Base-by-base conservation (phyloP, 306 rosid species). In the Cicer chorassanicum region DNA sequence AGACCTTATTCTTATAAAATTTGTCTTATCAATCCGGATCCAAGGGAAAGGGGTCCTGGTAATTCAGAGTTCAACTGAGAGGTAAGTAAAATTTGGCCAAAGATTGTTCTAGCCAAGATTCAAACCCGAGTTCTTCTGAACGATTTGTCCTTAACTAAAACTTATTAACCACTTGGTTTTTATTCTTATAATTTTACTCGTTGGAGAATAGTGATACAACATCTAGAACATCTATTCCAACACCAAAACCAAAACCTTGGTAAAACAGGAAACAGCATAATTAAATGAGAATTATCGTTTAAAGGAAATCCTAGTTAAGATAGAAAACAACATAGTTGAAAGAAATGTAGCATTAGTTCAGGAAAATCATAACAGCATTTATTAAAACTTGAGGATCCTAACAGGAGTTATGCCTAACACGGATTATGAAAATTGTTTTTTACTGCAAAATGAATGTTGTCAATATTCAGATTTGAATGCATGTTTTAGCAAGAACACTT, bases 401-500 rank as follows among this genome's bases (percentile, higher is more conserved):
- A 56, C 15, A 21, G 8, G 40, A 21, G 40, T 21, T 56, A 29
- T 4, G 7, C 63, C 62, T 21, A 56, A 21, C 63, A 56, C 6
- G 44, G 19, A 6, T n/a, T 7, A 61, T 38, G 67, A 61, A 38
- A n/a, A n/a, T 55, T 24, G 11, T 0, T 38, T 38, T 38, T 38
- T 62, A 36, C 19, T 62, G 46, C 68, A 36, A n/a, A 62, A 62
- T 8, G 46, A 62, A 38, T n/a, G 24, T 6, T 8, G 68, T 7
- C 11, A 6, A 62, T n/a, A 7, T 8, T 38, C 24, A 62, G 63
- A 55, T 56, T 24, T 42, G 16, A 39, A 48, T 69, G 48, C 44
- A 9, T 60, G 18, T 29, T 70, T 65, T 46, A 29, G 76, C 59
- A 65, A 72, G 16, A 65, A 14, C 40, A 65, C 68, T 54, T 48